Base-by-base conservation (phyloP, 805 yeast genomes). In the Cyberlindnera americana region DNA sequence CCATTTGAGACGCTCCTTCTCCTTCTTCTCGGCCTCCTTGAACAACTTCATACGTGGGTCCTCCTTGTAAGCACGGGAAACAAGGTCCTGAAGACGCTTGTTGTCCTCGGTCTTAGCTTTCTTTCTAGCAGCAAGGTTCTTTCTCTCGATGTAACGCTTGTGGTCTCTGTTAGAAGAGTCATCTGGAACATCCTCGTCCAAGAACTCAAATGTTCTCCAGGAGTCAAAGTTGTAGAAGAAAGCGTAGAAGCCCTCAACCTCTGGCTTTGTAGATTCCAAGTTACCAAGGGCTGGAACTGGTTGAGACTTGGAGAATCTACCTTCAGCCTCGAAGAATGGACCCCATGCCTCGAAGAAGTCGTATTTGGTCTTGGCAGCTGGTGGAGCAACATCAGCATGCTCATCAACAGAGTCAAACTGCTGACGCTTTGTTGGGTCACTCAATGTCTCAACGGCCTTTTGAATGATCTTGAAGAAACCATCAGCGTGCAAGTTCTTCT, bases 121-220 rank as follows among this genome's bases (percentile, higher is more conserved):
- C 75, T 87, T 85, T 75, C 99, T 86, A 43, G 95, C 87, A 53
- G 95, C 89, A 67, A 86, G 79, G 75, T 93, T 93, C 77, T 93
- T 93, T 75, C 91, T 88, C 73, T 93, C 99, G 54, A 90, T 83
- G 75, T 88, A 86, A 72, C 99, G 95, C 75, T 93, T 93, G 79
- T 93, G 95, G 66, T 93, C 99, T 77, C 99, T 89, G 81, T 93
- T 93, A 46, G 96, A 85, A 42, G 97, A 86, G 69, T 93, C 99
- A 72, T 93, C 99, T 54, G 99, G 99, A 59, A 90, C 96, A 62
- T 93, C 99, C 74, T 93, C 99, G 63, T 93, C 99, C 65, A 89
- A 78, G 72, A 90, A 93, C 72, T 93, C 99, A 62, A 93, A 93
- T 34, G 95, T 75, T 75, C 96, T 86, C 99, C 99, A 93, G 16